Evolutionary conservation across 2,329 filamentous ascomycete genomes (phyloP), one percentile per base, ranked within the genome.

Genomic region (Pseudocercospora fijiensis): DNA sequence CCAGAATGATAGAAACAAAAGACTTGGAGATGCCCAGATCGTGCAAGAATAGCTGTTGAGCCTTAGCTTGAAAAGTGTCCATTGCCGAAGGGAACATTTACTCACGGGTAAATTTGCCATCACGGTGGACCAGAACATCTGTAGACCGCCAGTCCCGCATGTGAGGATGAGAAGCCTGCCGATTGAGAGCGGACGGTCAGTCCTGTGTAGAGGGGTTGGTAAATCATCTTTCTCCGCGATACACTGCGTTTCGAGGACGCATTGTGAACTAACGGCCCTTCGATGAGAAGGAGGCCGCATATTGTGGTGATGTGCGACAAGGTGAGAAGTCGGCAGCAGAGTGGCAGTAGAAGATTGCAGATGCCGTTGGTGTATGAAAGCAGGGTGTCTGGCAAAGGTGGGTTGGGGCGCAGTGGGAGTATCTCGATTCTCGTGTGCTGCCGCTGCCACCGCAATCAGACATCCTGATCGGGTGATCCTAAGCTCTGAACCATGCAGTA

Each of bases 71-170:
- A 37, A 11, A 4, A 6, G 13, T 20, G 28, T 8, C 26, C 8
- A 6, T n/a, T 16, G 33, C 33, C 13, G 16, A 2, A 5, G 4
- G 33, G 4, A 6, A 2, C 11, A 33, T 16, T 5, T 5, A 56
- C 52, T 28, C 18, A 56, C 52, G 13, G 52, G 52, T 11, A 56
- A 10, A n/a, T 56, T 28, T 24, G 52, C 30, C 52, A 56, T 56
- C 10, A 56, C 28, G 2, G 52, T 56, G 1, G 52, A 56, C 52
- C 52, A 56, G 13, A 56, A 56, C n/a, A 56, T 56, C 9, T 56
- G 52, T 2, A 56, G 13, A 28, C 10, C 52, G 20, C 26, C 52
- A 37, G 52, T 16, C 33, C 52, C 52, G 18, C 26, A 56, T 20
- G 26, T 30, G 18, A 56, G 27, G 11, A 56, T 9, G 8, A 56